Base-by-base conservation (phyloP, 2,329 filamentous ascomycete genomes). In the Chaetomium sp. region DNA sequence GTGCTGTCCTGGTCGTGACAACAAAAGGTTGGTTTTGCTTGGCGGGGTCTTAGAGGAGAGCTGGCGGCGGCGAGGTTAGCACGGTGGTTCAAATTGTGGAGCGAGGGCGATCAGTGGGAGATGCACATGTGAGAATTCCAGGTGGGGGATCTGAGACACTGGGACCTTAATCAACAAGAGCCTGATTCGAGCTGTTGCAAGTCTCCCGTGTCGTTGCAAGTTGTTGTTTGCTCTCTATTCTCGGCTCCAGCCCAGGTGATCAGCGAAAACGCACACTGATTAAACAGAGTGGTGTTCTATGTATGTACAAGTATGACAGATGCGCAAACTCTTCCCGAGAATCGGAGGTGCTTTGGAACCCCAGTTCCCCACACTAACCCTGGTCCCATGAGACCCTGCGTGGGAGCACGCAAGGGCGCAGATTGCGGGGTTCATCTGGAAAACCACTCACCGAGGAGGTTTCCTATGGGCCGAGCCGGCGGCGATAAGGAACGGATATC, bases 401-500 rank as follows among this genome's bases (percentile, higher is more conserved):
- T 49, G 19, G 16, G 50, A 60, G 33, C 59, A 64, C 27, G 42
- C 42, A 47, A 56, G n/a, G 6, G 1, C 23, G 50, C 59, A 51
- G 54, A 62, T 59, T 68, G 62, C 62, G 66, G 66, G 66, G 64
- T 59, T 35, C 2, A 21, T 62, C 54, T 35, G 31, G 59, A 65
- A 68, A 66, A 63, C 50, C 50, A 31, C 57, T 63, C 66, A 68
- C n/a, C 60, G 42, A 57, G 57, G 55, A 25, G n/a, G n/a, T n/a
- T 21, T 6, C 31, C 33, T 21, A 50, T 29, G 38, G 27, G 9
- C 61, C 51, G 65, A 64, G 63, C 64, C 60, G 59, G 56, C 65
- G 67, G 67, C 62, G 65, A 67, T 68, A 65, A 66, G 53, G 23
- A 21, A 33, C 67, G 65, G 67, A 68, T 68, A 67, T 65, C 67